phyloP scores from a whole-genome alignment of 2,329 filamentous ascomycete genomes.

The Amauroascus niger region DNA sequence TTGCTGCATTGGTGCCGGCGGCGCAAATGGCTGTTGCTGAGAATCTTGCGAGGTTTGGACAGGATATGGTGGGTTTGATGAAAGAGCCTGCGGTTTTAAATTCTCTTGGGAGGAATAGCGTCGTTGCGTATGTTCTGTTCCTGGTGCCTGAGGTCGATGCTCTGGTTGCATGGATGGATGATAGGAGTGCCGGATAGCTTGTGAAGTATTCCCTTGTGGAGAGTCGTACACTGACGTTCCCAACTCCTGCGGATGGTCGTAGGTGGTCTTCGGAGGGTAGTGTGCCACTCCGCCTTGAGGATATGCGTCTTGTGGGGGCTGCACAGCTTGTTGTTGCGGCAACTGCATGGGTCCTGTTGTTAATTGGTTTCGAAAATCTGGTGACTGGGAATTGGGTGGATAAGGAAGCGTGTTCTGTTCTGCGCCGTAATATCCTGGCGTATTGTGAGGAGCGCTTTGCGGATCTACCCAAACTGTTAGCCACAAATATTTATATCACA shows the following conservation, averaged over 20 bases:
- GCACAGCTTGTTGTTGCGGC: conserved; percentile 38
- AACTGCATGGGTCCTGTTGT: conserved; percentile 29
- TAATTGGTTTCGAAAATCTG: conserved; percentile 32
- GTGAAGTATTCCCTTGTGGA: conserved; percentile 44
- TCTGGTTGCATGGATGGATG: conserved; percentile 23
- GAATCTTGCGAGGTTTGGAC: conserved; percentile 24
- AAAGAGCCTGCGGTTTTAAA: conserved; percentile 15
- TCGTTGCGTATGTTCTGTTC: conserved; percentile 23
- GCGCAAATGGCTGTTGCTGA: conserved; percentile 9
- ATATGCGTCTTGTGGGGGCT: conserved; percentile 41
- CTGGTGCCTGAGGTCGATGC: conserved; percentile 24
- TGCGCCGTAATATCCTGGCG: conserved; percentile 56
- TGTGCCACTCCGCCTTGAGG: conserved; percentile 27
- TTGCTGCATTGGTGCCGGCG: conserved; percentile 21
- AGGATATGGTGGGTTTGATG: conserved; percentile 21
- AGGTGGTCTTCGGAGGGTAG: conserved; percentile 57
- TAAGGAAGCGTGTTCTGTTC: conserved; percentile 40
- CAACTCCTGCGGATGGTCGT: conserved; percentile 65
- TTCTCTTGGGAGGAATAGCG: conserved; percentile 32
- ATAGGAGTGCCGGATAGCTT: conserved; percentile 29
- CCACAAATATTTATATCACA: conserved; percentile 31
- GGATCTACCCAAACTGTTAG: conserved; percentile 27
- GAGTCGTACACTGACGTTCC: conserved; percentile 70
- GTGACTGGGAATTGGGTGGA: conserved; percentile 33
- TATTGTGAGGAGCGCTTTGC: conserved; percentile 34